Evolutionary conservation across 345 rosid genomes (phyloP), one percentile per base, ranked within the genome.

Genomic region (Eucalyptus globulus): DNA sequence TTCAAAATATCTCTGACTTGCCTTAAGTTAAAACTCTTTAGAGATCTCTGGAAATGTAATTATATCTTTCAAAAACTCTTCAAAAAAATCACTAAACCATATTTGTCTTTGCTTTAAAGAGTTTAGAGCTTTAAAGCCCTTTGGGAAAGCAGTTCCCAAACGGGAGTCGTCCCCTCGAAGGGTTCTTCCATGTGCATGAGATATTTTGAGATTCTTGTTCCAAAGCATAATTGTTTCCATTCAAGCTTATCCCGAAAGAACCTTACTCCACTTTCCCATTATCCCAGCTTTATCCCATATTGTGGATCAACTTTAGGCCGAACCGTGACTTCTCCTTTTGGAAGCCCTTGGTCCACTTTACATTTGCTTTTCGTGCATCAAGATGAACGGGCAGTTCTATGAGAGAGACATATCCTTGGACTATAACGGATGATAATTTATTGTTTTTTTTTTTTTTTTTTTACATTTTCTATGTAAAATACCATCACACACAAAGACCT

Each of bases 1-100:
- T 0, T 65, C 21, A 4, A n/a, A 65, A 14, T 9, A n/a, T 15
- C 6, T 1, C 0, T 4, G 1, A 65, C 6, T 0, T 14, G 5
- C 2, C 37, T n/a, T n/a, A 0, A n/a, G 21, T 4, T n/a, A n/a
- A 65, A 65, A 15, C 19, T n/a, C 2, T 15, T 14, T 0, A n/a
- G 10, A 65, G 11, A 0, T 4, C 3, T n/a, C 15, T 0, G 21
- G 3, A 65, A 65, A n/a, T n/a, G 0, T 15, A 65, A 65, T 65
- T 1, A 16, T 1, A 65, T 65, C 17, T n/a, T 65, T 6, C 6
- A 1, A n/a, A n/a, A 65, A 16, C 40, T 65, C 40, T n/a, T 34
- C 76, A 14, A 65, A n/a, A n/a, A 8, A 8, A 2, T 8, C 7
- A n/a, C 0, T 4, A 7, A 65, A n/a, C 0, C 10, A 8, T 65